These are phyloP conservation scores for Yamadazyma triangularis DNA, from an alignment of 1,139 yeast genomes.

Conservation along the genomic window DNA sequence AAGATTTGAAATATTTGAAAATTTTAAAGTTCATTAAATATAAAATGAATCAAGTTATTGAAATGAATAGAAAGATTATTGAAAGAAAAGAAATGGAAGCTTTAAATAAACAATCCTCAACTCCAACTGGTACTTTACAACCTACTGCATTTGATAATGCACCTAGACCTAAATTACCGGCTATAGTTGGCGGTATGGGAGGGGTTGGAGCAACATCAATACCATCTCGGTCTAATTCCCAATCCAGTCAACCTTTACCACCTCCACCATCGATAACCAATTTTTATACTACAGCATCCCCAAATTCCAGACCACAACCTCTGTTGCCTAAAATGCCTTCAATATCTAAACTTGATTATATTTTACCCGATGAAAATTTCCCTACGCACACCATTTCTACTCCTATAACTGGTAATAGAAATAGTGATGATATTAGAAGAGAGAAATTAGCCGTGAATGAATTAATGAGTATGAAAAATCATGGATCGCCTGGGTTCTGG, in stretches of 20 bases:
- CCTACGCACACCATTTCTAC: constrained; percentile 15
- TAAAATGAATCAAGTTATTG: constrained; percentile 19
- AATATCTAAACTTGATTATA: constrained; percentile 25
- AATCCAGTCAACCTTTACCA: constrained; percentile 6
- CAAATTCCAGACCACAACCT: constrained; percentile 6
- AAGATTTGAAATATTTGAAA: constrained; percentile 43
- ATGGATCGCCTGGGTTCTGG: constrained; percentile 2
- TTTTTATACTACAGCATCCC: constrained; percentile 3
- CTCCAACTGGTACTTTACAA: neutral
- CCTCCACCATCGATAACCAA: constrained; percentile 8
- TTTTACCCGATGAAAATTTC: constrained; percentile 24
- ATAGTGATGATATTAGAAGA: constrained; percentile 24
- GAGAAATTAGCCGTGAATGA: constrained; percentile 36
- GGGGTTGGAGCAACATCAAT: neutral
- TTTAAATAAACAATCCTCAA: neutral
- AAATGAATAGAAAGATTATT: constrained; percentile 4
- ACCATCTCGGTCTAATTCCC: neutral
- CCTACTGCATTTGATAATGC: neutral
- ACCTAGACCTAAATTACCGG: neutral
- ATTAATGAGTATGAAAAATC: constrained; percentile 23
- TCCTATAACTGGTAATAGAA: constrained; percentile 3
- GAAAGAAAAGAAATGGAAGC: constrained; percentile 3
- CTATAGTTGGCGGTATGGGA: neutral
- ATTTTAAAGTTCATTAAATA: constrained; percentile 41
- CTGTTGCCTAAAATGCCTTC: constrained; percentile 22